Base-by-base conservation (phyloP, 495 filamentous ascomycete species). In the Hyaloscypha bicolor region DNA sequence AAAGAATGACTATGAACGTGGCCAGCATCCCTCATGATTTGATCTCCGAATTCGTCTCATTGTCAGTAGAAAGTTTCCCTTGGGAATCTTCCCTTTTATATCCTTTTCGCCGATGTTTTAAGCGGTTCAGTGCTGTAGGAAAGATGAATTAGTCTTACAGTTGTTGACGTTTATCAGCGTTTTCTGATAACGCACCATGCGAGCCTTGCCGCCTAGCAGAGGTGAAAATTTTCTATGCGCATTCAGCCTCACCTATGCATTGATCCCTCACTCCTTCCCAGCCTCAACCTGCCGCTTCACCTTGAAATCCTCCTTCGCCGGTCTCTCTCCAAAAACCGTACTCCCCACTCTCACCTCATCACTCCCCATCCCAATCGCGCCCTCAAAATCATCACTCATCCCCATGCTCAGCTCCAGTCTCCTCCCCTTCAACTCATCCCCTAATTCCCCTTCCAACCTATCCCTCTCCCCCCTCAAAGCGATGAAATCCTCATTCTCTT, bases 381-480 rank as follows among this genome's bases (percentile, higher is more conserved):
- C 91, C 79, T 98, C 96, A 76, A 91, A 99, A 80, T 99, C 95
- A 73, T 88, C 86, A 76, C 93, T 97, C 95, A 99, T 99, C 3
- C 86, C 87, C 86, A 88, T 88, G 69, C 86, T 88, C 70, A 88
- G 70, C 79, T 88, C 87, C 59, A 88, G 71, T 16, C 56, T 62
- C 42, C n/a, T 65, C 2, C 62, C 59, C 35, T 66, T 55, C 51
- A 64, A 35, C 48, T 76, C 74, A 25, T 79, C 37, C 0, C 80
- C 79, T 12, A 88, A 73, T 66, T 85, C 81, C 73, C 75, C 73
- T 2, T 72, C 74, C 53, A 87, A 81, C 22, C 82, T 65, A 48
- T 97, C 92, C 69, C 93, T 80, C 69, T 90, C 88, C 76, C 90
- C 83, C 51, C 76, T 81, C 77, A 99, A 76, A 30, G 76, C 71